These are phyloP conservation scores for Candida caryicola DNA, from an alignment of 805 yeast genomes.

Conservation along the genomic window DNA sequence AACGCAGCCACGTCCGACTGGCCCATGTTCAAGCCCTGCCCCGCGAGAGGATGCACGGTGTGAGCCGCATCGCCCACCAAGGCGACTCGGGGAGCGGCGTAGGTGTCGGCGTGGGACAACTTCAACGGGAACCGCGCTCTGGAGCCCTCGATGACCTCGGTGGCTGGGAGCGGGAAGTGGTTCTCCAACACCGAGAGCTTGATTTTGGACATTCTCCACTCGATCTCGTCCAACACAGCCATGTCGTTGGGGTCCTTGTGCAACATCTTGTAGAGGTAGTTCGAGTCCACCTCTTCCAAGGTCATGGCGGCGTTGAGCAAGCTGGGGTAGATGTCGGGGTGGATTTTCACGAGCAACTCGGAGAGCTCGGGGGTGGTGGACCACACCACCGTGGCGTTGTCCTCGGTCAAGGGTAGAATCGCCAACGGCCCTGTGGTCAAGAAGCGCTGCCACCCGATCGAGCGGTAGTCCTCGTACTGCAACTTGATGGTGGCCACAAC, in stretches of 20 bases:
- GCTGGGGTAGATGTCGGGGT: constrained; percentile 60
- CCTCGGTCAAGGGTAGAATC: constrained; percentile 80
- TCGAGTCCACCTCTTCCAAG: constrained; percentile 73
- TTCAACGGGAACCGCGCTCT: constrained; percentile 88
- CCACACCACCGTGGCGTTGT: constrained; percentile 93
- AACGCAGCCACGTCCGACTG: constrained; percentile 83
- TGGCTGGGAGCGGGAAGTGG: constrained; percentile 64
- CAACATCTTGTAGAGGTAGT: constrained; percentile 54
- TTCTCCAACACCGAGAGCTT: constrained; percentile 50
- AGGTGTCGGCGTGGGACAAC: constrained; percentile 86
- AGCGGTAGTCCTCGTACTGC: constrained; percentile 65
- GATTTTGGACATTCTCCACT: constrained; percentile 59
- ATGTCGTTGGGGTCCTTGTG: constrained; percentile 40
- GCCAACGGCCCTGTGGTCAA: constrained; percentile 92
- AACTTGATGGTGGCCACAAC: constrained; percentile 86
- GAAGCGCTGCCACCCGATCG: constrained; percentile 91
- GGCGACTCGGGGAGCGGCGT: constrained; percentile 80
- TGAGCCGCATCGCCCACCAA: constrained; percentile 99
- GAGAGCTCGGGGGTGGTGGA: constrained; percentile 77
- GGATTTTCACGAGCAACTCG: constrained; percentile 53
- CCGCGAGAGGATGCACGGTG: constrained; percentile 95
- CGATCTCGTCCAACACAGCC: constrained; percentile 61
- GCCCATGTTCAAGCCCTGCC: constrained; percentile 98
- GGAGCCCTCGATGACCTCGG: constrained; percentile 55
- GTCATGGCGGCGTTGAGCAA: constrained; percentile 84